Base-by-base conservation (phyloP, 75 land plant species). In the Picea sitchensis region DNA sequence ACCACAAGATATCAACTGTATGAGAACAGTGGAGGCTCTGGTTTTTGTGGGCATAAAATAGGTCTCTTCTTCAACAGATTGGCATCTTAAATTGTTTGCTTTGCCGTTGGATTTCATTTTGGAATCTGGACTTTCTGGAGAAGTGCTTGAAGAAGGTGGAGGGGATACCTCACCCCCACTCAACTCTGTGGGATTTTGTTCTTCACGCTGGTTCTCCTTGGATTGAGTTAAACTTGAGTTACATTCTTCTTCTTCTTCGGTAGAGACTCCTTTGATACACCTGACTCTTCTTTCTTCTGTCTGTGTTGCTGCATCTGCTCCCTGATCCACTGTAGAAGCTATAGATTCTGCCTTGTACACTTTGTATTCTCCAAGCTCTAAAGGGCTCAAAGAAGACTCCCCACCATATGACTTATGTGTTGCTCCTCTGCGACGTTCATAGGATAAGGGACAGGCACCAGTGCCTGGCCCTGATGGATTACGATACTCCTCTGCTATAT, bases 1-100 rank as follows among this genome's bases (percentile, higher is more conserved):
- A 2, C 94, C 94, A 79, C 94, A 92, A 2, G 94, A 90, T n/a
- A 92, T 84, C 80, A 92, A 79, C 73, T 89, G 89, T 90, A 87
- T 86, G 81, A 92, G 85, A 65, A 92, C 90, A 38, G 89, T 61
- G 34, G 93, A 87, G 13, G 86, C 86, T 32, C 77, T 86, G 75
- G 76, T 57, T 57, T n/a, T 75, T 57, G 59, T 26, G 20, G 76
- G 44, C 26, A 75, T 30, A 56, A 75, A 21, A 26, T 41, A 75
- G 73, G 18, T 71, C 30, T 57, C 36, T 57, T 75, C 76, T 56
- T 75, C 59, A 14, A 75, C 56, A 54, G 58, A 26, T 17, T 75
- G 76, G 12, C 59, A 56, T 31, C 36, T 75, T 41, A 75, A 75
- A 54, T 23, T 56, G 14, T 57, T 57, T 75, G 59, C 26, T 38